Evolutionary conservation across 306 rosid genomes (phyloP).

Genomic region (Acacia confusa): DNA sequence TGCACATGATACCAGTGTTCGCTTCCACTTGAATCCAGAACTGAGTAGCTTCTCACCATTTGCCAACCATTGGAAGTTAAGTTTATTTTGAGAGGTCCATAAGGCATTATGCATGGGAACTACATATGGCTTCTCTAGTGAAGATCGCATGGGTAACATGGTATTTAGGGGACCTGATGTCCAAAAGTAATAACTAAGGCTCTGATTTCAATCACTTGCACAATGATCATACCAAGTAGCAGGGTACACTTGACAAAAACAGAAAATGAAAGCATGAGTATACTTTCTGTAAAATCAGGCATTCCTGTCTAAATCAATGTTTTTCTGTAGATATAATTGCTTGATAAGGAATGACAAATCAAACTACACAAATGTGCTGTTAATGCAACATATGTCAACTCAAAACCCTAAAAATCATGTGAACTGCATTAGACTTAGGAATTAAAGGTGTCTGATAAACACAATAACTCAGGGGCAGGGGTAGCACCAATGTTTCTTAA

Average conservation of each 20-base stretch:
- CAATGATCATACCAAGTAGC: conserved; percentile 1
- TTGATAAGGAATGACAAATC: background rate
- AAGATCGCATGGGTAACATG: conserved; percentile 52
- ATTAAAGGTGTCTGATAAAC: background rate
- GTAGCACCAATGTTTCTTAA: conserved; percentile 6
- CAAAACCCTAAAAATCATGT: conserved; percentile 15
- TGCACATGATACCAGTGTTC: conserved; percentile 48
- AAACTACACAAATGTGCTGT: background rate
- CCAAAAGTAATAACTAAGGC: conserved; percentile 27
- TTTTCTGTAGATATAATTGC: background rate
- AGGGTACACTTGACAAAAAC: background rate
- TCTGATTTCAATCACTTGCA: conserved; percentile 7
- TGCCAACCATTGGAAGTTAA: conserved; percentile 47
- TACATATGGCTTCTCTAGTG: conserved; percentile 56
- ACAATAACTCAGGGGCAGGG: background rate
- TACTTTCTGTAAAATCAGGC: background rate
- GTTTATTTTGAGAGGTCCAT: conserved; percentile 35
- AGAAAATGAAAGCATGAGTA: background rate
- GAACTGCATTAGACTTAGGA: background rate
- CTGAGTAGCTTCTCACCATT: conserved; percentile 44
- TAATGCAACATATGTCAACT: background rate
- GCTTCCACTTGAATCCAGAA: conserved; percentile 48
- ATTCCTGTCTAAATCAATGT: background rate
- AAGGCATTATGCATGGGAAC: conserved; percentile 45
- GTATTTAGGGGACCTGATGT: conserved; percentile 61